These are phyloP conservation scores for Talaromyces sp. DNA, from an alignment of 2,329 filamentous ascomycete species.

Conservation along the genomic window DNA sequence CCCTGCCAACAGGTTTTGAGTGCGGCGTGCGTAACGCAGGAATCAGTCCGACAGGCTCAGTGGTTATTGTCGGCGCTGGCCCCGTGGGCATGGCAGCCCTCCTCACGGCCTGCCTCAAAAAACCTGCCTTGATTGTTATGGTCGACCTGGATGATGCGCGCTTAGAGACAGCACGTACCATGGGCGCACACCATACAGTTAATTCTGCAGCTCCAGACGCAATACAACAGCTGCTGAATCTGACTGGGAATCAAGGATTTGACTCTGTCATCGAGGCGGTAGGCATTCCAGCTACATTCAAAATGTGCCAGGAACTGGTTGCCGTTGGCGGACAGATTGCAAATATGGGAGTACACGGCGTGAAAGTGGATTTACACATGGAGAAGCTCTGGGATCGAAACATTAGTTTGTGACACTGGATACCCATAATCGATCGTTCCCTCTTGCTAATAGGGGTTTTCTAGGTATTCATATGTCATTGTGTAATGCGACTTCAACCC, in stretches of 20 bases:
- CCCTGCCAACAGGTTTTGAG: conserved; percentile 54
- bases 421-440: not conserved
- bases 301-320: conserved; percentile 50
- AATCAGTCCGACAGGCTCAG: conserved; percentile 48
- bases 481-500: not conserved
- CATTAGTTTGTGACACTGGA: conserved; percentile 40
- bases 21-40: conserved; percentile 50
- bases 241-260: conserved; percentile 51
- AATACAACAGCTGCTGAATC: conserved; percentile 34
- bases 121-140: conserved; percentile 48
- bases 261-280: conserved; percentile 57
- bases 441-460: not conserved
- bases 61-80: conserved; percentile 53
- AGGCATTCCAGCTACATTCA: conserved; percentile 50
- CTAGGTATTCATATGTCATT: not conserved
- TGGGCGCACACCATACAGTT: conserved; percentile 48
- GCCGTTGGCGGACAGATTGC: conserved; percentile 51
- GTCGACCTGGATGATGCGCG: conserved; percentile 49
- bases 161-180: conserved; percentile 42
- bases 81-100: conserved; percentile 53
- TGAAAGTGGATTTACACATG: conserved; percentile 48
- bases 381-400: conserved; percentile 53
- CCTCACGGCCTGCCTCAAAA: conserved; percentile 53
- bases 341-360: conserved; percentile 56
- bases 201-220: conserved; percentile 36